A percentile compares a stretch with the other conserved stretches of the same genome.
These are phyloP conservation scores for Erodium texanum DNA, from an alignment of 441 rosid genomes.

Conservation along the genomic window DNA sequence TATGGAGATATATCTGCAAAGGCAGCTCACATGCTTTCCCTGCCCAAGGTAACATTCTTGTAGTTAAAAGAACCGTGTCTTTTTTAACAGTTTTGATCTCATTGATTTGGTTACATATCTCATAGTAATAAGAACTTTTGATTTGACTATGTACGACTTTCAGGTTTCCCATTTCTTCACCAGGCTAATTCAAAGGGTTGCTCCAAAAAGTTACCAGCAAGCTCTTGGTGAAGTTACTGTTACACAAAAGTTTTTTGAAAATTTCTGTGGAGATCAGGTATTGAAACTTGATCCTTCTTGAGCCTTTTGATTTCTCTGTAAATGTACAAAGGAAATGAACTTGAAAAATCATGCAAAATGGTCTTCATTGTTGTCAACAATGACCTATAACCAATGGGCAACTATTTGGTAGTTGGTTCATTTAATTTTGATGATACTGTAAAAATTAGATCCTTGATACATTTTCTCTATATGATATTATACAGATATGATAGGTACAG, in stretches of 20 bases:
- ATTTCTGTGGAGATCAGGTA: constrained; percentile 97
- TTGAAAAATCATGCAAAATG: neutral
- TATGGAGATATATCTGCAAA: constrained; percentile 81
- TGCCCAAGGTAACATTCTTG: constrained; percentile 54
- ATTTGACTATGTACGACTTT: constrained; percentile 15
- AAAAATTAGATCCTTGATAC: constrained; percentile 1
- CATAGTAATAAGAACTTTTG: neutral
- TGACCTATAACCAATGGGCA: neutral
- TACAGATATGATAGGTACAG: constrained; percentile 4
- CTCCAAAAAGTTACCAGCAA: constrained; percentile 94
- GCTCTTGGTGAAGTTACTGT: constrained; percentile 82
- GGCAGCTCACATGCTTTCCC: constrained; percentile 79
- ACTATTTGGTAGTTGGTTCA: constrained; percentile 9
- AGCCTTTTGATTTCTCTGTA: constrained; percentile 8
- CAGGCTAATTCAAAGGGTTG: constrained; percentile 81
- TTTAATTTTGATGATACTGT: constrained; percentile 6
- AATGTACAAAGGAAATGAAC: neutral
- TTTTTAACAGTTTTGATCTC: too few species aligned
- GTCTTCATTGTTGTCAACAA: neutral
- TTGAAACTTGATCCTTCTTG: constrained; percentile 4
- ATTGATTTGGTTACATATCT: neutral
- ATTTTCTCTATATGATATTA: constrained; percentile 2
- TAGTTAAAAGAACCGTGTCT: neutral
- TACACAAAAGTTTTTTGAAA: constrained; percentile 77
- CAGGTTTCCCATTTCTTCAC: constrained; percentile 83